Evolutionary conservation across 495 filamentous ascomycete genomes (phyloP).

Genomic region (Sporormia fimetaria): DNA sequence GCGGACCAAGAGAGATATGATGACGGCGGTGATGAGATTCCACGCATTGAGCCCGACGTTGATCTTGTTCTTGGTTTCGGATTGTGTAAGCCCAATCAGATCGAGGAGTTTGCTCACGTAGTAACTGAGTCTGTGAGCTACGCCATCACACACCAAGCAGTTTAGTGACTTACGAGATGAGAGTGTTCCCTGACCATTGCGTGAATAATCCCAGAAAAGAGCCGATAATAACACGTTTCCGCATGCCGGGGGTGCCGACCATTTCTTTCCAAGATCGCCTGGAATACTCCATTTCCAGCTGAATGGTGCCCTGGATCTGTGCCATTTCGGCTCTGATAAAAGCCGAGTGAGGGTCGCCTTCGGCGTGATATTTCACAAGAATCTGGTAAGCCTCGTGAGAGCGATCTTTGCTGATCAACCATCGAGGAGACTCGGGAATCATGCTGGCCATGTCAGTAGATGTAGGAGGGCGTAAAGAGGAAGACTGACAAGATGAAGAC

Average conservation of each 20-base stretch:
- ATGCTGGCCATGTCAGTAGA: slow-evolving; percentile 2
- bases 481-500: slow-evolving; percentile 30
- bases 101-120: slow-evolving; percentile 42
- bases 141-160: not conserved
- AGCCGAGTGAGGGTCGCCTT: slow-evolving; percentile 42
- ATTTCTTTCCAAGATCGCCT: slow-evolving; percentile 47
- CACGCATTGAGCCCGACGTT: slow-evolving; percentile 51
- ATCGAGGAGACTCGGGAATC: slow-evolving; percentile 50
- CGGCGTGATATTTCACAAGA: slow-evolving; percentile 50
- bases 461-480: not conserved
- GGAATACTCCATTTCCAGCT: slow-evolving; percentile 43
- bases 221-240: slow-evolving; percentile 45
- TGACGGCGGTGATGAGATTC: slow-evolving; percentile 42
- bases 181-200: slow-evolving; percentile 54
- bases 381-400: slow-evolving; percentile 46
- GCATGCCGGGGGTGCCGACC: slow-evolving; percentile 44
- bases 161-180: slow-evolving; percentile 42
- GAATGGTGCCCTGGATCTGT: slow-evolving; percentile 49
- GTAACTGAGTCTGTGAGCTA: slow-evolving; percentile 33
- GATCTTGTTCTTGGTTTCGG: slow-evolving; percentile 41
- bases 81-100: slow-evolving; percentile 41
- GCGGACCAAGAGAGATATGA: slow-evolving; percentile 42
- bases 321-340: slow-evolving; percentile 51
- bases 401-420: slow-evolving; percentile 48
- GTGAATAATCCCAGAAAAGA: slow-evolving; percentile 50